phyloP scores from a whole-genome alignment of 1,139 yeast genomes.

The Chernovozyma aurita region DNA sequence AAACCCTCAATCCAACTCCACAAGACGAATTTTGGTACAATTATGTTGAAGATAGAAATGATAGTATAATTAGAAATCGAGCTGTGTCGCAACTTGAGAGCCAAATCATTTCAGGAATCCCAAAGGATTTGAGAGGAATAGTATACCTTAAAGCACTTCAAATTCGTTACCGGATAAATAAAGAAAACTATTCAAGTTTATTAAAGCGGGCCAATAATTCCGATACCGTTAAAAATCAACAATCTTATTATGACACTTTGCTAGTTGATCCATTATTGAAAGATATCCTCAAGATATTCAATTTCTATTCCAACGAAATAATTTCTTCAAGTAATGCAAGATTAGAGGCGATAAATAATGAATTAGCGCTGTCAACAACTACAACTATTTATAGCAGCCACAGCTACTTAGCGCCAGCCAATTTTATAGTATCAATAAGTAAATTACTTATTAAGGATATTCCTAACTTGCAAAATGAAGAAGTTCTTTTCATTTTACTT shows the following conservation, averaged over 20 bases:
- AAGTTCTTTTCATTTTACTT: constrained; percentile 29
- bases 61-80: constrained; percentile 14
- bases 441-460: constrained; percentile 14
- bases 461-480: constrained; percentile 24
- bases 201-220: constrained; percentile 24
- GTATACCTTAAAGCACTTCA: constrained; percentile 33
- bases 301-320: constrained; percentile 30
- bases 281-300: constrained; percentile 30
- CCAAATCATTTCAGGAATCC: constrained; percentile 30
- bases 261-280: constrained; percentile 16
- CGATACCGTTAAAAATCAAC: constrained; percentile 13
- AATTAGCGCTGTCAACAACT: constrained; percentile 4
- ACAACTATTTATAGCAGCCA: constrained; percentile 10
- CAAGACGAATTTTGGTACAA: constrained; percentile 21
- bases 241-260: constrained; percentile 18
- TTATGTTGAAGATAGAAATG: constrained; percentile 19
- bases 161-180: constrained; percentile 27
- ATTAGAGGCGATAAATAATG: constrained; percentile 13
- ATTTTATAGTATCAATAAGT: constrained; percentile 21
- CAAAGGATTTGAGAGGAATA: constrained; percentile 23
- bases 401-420: constrained; percentile 17
- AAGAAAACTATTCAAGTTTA: constrained; percentile 27
- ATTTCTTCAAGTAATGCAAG: constrained; percentile 9
- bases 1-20: not conserved
- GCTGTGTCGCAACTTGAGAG: constrained; percentile 21